Evolutionary conservation across 192 early-diverging fungal genomes (phyloP), one percentile per base, ranked within the genome.

Genomic region (Umbelopsis sp.): DNA sequence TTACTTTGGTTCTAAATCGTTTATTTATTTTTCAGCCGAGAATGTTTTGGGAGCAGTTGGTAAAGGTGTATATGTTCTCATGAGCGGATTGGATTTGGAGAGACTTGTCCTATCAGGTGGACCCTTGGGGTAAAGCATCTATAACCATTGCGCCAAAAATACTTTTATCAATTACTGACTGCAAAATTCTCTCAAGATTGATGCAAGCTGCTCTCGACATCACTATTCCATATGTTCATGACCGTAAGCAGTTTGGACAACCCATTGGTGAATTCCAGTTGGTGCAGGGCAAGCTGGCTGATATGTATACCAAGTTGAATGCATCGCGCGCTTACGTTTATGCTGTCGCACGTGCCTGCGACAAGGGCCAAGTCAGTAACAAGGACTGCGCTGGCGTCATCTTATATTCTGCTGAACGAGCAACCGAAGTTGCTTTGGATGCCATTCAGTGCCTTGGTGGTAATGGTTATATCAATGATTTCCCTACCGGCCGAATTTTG

Each of bases 261-360:
- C 87, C 88, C 20, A 90, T 98, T 74, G 95, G 93, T 13, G 82
- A 93, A 65, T 98, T 96, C 84, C 92, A 97, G 53, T 81, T 97
- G 48, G 81, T 98, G 49, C 95, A 98, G 81, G 93, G 89, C n/a
- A 98, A 96, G 77, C 79, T 98, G 64, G 96, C 96, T 21, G 96
- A 98, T 69, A 98, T 98, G 93, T 96, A 96, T 84, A 96, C 93
- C n/a, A 96, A 96, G 75, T 82, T 95, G 35, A 93, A 90, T 68
- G 94, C 94, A 1, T 94, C 95, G 16, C 85, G 96, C 12, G 81
- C 94, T 25, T 96, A 96, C 70, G 93, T 93, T 13, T 96, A 98
- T 76, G 88, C 95, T 41, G 93, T 95, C 6, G 96, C 90, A 1
- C 82, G 95, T 23, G 95, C 93, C 22, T 94, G 93, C 67, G 95